Base-by-base conservation (phyloP, 257 asterid species). In the Thymus quinquecostatus region DNA sequence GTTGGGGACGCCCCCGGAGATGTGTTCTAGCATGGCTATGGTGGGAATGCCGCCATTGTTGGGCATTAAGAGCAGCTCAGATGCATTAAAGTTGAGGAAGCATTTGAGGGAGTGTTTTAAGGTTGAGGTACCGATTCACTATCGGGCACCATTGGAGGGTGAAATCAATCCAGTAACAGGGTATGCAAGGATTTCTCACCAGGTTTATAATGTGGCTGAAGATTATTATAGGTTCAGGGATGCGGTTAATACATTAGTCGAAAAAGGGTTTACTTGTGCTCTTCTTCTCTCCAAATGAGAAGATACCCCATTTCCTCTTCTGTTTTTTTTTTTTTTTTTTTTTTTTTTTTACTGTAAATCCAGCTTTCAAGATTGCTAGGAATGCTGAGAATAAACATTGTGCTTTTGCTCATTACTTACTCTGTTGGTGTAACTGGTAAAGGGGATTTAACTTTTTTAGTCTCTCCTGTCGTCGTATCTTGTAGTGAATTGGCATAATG, bases 21-120 rank as follows among this genome's bases (percentile, higher is more conserved):
- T 92, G 96, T 90, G 92, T 76, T 69, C 95, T n/a, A 90, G 98
- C 70, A 77, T 92, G 91, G 97, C 85, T 8, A 92, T 92, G 98
- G 98, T 92, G 53, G 97, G 93, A 36, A 36, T 92, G 87, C 98
- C 98, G 0, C 68, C 69, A 32, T 76, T 88, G 78, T 82, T 92
- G 85, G 95, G 86, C 67, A 78, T 92, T 68, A 66, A 66, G 44
- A 79, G 90, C 38, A 81, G 70, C 60, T 66, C 75, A 2, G 92
- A 92, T 72, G 89, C 86, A 0, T 76, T 78, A 80, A 87, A 75
- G 65, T 75, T 92, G 71, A 85, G 97, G 84, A 68, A 70, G 29
- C 85, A 90, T 83, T 81, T 92, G 82, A 84, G 98, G 74, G 85
- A 75, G 65, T 51, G 44, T 62, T 90, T 85, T 69, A 77, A 77